Conservation (phyloP, 1,284 basidiomycete species). For the Entoloma clypeatum region DNA sequence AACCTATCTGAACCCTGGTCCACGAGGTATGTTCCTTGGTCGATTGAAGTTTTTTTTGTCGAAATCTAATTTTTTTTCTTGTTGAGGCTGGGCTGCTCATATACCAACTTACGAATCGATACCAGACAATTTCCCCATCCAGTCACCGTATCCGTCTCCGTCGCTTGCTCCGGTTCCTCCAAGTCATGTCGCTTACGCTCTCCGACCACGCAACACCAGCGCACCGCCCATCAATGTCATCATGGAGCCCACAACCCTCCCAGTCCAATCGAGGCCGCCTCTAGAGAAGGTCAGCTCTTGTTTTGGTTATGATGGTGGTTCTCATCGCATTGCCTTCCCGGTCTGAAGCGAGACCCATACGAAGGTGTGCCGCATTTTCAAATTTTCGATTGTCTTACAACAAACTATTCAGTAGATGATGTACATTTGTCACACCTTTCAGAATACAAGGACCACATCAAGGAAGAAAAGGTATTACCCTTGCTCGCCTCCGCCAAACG, state of each 20-base stretch:
- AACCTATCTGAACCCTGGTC: constrained; percentile 26
- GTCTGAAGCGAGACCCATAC: constrained; percentile 18
- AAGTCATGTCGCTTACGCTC: constrained; percentile 19
- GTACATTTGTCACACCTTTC: too few relatives aligned
- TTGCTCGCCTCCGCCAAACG: neutral
- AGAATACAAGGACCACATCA: too few relatives aligned
- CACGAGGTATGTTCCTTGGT: constrained; percentile 22
- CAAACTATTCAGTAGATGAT: constrained; percentile 1
- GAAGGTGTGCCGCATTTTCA: constrained; percentile 1
- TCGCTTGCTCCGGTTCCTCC: constrained; percentile 23
- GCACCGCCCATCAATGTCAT: neutral
- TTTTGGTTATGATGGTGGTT: neutral
- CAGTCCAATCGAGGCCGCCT: neutral
- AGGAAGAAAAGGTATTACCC: constrained; percentile 6
- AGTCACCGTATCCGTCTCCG: constrained; percentile 25
- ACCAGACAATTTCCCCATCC: constrained; percentile 22
- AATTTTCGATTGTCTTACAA: neutral
- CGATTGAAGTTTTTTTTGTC: neutral
- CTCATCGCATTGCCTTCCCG: neutral
- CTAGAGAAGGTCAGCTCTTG: neutral
- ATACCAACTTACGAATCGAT: constrained; percentile 23
- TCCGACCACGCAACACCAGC: constrained; percentile 7
- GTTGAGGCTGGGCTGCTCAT: constrained; percentile 26
- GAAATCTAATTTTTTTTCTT: neutral
- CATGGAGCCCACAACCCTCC: neutral